Conservation (phyloP, 495 filamentous ascomycete genomes). For the Lasiosphaeris hirsuta region DNA sequence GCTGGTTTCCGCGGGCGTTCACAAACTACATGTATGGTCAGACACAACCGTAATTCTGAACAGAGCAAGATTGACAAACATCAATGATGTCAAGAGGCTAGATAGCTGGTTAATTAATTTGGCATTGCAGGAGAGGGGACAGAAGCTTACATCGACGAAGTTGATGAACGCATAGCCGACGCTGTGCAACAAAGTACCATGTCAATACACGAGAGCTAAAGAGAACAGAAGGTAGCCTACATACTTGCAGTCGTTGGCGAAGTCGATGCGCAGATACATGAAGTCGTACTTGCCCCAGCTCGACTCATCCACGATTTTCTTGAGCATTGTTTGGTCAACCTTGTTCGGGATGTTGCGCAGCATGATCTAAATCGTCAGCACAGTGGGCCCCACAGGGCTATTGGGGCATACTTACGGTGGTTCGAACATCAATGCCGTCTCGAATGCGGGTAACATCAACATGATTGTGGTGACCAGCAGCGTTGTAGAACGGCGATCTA, state of each 20-base stretch:
- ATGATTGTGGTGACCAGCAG: conserved; percentile 56
- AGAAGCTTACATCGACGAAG: conserved; percentile 69
- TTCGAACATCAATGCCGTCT: conserved; percentile 66
- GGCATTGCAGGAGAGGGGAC: neutral
- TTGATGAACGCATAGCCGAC: conserved; percentile 99
- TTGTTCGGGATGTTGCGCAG: conserved; percentile 93
- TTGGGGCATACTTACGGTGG: conserved; percentile 54
- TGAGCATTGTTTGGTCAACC: conserved; percentile 76
- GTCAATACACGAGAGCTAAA: conserved; percentile 23
- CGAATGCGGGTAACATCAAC: conserved; percentile 65
- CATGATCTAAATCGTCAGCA: conserved; percentile 69
- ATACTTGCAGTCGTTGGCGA: conserved; percentile 85
- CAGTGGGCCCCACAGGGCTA: neutral
- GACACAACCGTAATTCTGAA: conserved; percentile 13
- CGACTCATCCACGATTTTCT: conserved; percentile 72
- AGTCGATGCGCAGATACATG: conserved; percentile 92
- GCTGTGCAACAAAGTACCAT: conserved; percentile 47
- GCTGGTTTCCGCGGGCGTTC: conserved; percentile 61
- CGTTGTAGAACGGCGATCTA: conserved; percentile 40
- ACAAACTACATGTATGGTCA: conserved; percentile 61
- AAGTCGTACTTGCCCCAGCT: conserved; percentile 86
- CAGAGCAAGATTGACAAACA: conserved; percentile 41
- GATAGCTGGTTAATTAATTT: conserved; percentile 25
- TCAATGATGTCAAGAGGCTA: conserved; percentile 71
- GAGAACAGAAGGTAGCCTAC: conserved; percentile 23